Percentiles rank a stretch among this genome's conserved stretches.
These are phyloP conservation scores for Solanum stenotomum DNA, from an alignment of 257 asterid genomes.

Conservation along the genomic window DNA sequence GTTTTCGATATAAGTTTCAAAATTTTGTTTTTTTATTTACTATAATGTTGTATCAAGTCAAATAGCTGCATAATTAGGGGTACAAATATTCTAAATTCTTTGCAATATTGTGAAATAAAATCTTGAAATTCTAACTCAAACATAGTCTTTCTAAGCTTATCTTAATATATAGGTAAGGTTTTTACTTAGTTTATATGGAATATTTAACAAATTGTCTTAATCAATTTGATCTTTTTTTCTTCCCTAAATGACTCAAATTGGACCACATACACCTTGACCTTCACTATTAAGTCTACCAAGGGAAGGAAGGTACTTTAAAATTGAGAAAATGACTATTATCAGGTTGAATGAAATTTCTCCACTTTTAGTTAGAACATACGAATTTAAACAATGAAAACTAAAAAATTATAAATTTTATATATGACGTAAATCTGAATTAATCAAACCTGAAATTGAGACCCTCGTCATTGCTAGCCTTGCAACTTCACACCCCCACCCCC, in stretches of 20 bases:
- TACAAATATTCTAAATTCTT: background rate
- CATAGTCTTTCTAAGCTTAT: background rate
- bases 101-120: background rate
- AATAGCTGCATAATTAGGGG: background rate
- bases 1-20: background rate
- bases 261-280: background rate
- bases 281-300: background rate
- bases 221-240: background rate
- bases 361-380: rapidly evolving
- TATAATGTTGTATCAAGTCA: background rate
- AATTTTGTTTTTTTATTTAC: background rate
- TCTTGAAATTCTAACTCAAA: background rate
- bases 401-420: background rate
- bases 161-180: background rate
- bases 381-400: too few species aligned
- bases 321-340: background rate
- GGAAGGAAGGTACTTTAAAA: background rate
- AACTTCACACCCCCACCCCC: background rate
- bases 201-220: background rate
- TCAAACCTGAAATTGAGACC: rapidly evolving
- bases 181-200: background rate
- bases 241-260: background rate
- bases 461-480: background rate
- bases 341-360: background rate
- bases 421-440: rapidly evolving